Base-by-base conservation (phyloP, 345 rosid species). In the Angophora floribunda region DNA sequence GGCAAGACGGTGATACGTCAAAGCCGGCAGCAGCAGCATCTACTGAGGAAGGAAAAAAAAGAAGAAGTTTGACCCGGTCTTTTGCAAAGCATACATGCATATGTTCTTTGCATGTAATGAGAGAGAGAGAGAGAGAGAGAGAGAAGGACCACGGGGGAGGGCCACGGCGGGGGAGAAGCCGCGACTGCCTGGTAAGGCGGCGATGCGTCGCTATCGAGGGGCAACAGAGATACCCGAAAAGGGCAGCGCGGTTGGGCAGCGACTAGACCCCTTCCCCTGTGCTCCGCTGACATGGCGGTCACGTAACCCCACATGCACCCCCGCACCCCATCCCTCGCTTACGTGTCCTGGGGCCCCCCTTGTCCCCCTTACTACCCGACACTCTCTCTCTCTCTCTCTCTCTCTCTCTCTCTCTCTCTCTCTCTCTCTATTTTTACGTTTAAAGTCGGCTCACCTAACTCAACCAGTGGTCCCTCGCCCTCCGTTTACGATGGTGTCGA, bases 301-400 rank as follows among this genome's bases (percentile, higher is more conserved):
- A 89, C 94, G 94, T 86, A 93, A 92, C 97, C 96, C 95, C 96
- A 95, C 96, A 94, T 95, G 97, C 90, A 91, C 24, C 89, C 87
- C 28, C 49, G 26, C 45, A 4, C 55, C 88, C 53, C 95, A n/a
- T 92, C 94, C 92, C 90, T 90, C 13, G 93, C 91, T 90, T 92
- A 94, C 91, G 92, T 91, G 95, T 86, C 55, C 59, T 86, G 92
- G 95, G 91, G 87, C 95, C 91, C 86, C 59, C 89, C 41, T 79
- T 93, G 96, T 94, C 89, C 89, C 89, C 94, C 92, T 88, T 22
- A 16, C 51, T 5, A 3, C 91, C 92, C 89, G 50, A 90, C 97
- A 93, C 51, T 21, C 51, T 65, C 22, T 89, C 88, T 51, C 78
- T 9, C n/a, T 7, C 6, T 26, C 45, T 28, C 13, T 12, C 51